Percentiles rank a stretch among this genome's conserved stretches.
These are phyloP conservation scores for Nectriaceae sp. DNA, from an alignment of 2,329 filamentous ascomycete species.

Conservation along the genomic window DNA sequence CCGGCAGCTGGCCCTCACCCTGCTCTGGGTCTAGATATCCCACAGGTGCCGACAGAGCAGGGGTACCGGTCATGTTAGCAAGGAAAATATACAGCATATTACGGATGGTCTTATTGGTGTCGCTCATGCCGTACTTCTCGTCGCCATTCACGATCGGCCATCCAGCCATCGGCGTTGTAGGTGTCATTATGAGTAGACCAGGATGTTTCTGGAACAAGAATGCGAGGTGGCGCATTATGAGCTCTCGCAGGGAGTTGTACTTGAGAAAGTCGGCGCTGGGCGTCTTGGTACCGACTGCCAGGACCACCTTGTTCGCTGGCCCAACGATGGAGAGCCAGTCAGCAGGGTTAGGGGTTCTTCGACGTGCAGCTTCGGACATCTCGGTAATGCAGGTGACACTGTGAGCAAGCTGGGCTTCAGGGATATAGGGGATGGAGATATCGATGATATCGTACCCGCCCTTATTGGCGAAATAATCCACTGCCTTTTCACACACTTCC, in stretches of 20 bases:
- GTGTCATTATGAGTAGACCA: constrained; percentile 76
- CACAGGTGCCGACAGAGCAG: constrained; percentile 72
- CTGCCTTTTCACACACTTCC: constrained; percentile 59
- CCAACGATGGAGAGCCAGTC: constrained; percentile 60
- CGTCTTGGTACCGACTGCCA: constrained; percentile 65
- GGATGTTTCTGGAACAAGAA: constrained; percentile 70
- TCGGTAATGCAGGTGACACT: constrained; percentile 77
- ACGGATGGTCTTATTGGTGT: constrained; percentile 71
- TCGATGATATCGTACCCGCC: constrained; percentile 54
- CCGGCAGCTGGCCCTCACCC: constrained; percentile 59
- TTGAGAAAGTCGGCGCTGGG: constrained; percentile 70
- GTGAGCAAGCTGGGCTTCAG: constrained; percentile 76
- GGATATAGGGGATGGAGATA: constrained; percentile 66
- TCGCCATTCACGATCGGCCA: constrained; percentile 66
- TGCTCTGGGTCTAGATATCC: constrained; percentile 65
- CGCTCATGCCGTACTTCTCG: constrained; percentile 69
- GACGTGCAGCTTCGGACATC: constrained; percentile 52
- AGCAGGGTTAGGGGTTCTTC: constrained; percentile 44
- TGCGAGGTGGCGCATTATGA: constrained; percentile 79
- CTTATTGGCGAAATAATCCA: constrained; percentile 58
- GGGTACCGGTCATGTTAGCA: constrained; percentile 79
- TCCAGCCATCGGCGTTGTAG: constrained; percentile 74
- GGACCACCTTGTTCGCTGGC: constrained; percentile 68
- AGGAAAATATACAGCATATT: constrained; percentile 87
- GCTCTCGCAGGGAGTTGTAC: constrained; percentile 70